Percentiles rank a stretch among this genome's conserved stretches.
Conservation (phyloP, 1,284 basidiomycete genomes). For the Irpex sp. region DNA sequence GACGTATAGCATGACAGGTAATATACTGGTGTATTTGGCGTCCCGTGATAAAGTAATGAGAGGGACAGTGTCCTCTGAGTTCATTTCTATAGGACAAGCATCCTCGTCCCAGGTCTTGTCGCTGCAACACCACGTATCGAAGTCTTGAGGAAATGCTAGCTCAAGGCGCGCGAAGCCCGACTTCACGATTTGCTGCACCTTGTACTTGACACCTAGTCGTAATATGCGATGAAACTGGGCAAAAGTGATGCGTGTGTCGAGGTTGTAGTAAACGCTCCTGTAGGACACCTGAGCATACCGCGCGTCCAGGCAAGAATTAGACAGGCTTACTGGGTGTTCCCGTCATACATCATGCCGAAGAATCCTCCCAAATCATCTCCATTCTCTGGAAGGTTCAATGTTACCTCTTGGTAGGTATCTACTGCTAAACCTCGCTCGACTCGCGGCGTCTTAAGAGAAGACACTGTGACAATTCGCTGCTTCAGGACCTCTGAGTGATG, state of each 20-base stretch:
- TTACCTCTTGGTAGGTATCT: not conserved
- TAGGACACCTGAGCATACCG: not conserved
- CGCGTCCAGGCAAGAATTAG: not conserved
- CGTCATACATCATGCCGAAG: conserved; percentile 2
- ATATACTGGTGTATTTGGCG: conserved; percentile 3
- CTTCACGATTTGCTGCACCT: not conserved
- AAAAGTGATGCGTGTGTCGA: not conserved
- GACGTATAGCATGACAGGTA: conserved; percentile 9
- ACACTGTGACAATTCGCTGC: not conserved
- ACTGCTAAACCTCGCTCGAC: too few species aligned
- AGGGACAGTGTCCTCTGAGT: not conserved
- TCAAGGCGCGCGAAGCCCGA: not conserved
- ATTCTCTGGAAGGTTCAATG: conserved; percentile 1
- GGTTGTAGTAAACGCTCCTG: not conserved
- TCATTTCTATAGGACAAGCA: not conserved
- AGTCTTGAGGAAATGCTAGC: not conserved
- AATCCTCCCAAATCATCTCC: conserved; percentile 2
- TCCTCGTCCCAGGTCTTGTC: not conserved
- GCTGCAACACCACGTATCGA: not conserved
- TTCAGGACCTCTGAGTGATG: not conserved
- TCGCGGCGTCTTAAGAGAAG: too few species aligned
- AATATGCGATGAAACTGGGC: not conserved
- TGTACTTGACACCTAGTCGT: not conserved
- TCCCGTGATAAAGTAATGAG: conserved; percentile 10
- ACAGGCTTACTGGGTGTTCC: not conserved